Evolutionary conservation across 441 rosid species (phyloP), one percentile per base, ranked within the genome.

Genomic region (Gossypium laxum): DNA sequence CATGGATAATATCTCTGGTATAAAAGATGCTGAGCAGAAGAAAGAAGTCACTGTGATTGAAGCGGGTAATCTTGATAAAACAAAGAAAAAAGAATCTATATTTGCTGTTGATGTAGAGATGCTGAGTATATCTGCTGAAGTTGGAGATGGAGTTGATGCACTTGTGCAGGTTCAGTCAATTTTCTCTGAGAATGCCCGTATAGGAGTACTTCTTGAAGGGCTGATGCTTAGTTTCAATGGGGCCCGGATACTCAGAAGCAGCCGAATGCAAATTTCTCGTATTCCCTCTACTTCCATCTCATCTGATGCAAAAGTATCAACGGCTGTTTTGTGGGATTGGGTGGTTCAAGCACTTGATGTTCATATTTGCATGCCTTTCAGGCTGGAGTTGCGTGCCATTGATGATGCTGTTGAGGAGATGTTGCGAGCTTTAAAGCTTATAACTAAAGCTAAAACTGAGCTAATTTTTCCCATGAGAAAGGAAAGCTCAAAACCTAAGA

Each of bases 151-250:
- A 72, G 96, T 91, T 74, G 97, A 90, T 57, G 86, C 85, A 69
- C 63, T 68, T 75, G 77, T 96, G 81, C 93, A 88, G 83, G 86
- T 91, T 80, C 97, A 93, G 28, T 96, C 98, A 82, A 96, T 96
- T 78, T 96, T 96, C 82, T 96, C 99, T 3, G 99, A 96, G 88
- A 89, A 96, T 83, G 97, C 96, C 19, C 85, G 87, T 52, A 93
- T 96, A 74, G 99, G 99, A 47, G 87, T 96, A 68, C 97, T 96
- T 82, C 90, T 96, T 78, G 99, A 96, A 86, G 99, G 98, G 55
- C 82, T 93, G 62, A 76, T 85, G 72, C 84, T 96, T 72, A 73
- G 86, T 79, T 84, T 96, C 56, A 88, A 90, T 81, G 94, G 96
- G 73, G 85, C 88, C 73, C 85, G 89, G 76, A 77, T 96, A 69